Evolutionary conservation across 2,329 filamentous ascomycete species (phyloP).

Genomic region (Metarhizium rileyi): DNA sequence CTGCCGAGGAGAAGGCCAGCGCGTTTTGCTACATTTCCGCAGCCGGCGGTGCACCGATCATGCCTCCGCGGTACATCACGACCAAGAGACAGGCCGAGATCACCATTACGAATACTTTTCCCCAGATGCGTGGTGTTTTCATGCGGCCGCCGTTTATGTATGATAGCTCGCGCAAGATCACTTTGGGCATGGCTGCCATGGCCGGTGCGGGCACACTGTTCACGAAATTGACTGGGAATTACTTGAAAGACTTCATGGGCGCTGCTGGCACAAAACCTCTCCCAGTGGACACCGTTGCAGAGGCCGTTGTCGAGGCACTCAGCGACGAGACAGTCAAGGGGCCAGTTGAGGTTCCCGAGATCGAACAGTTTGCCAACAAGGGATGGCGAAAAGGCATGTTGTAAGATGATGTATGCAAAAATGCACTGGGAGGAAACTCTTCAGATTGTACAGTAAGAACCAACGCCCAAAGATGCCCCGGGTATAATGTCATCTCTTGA

Average conservation of each 20-base stretch:
- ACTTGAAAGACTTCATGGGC: constrained; percentile 68
- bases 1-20: constrained; percentile 50
- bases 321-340: constrained; percentile 64
- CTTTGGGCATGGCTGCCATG: constrained; percentile 72
- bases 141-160: constrained; percentile 83
- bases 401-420: constrained; percentile 31
- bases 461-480: constrained; percentile 2
- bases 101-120: constrained; percentile 62
- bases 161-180: constrained; percentile 71
- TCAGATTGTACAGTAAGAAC: constrained; percentile 23
- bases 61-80: constrained; percentile 76
- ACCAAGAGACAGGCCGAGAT: constrained; percentile 89
- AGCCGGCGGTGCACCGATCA: constrained; percentile 71
- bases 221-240: constrained; percentile 67
- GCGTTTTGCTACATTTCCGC: constrained; percentile 86
- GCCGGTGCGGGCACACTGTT: constrained; percentile 66
- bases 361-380: constrained; percentile 71
- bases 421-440: constrained; percentile 6
- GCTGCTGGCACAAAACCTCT: constrained; percentile 77
- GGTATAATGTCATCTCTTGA: constrained; percentile 8
- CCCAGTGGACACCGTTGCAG: constrained; percentile 76
- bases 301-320: constrained; percentile 82
- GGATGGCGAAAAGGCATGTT: constrained; percentile 89
- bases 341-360: constrained; percentile 65
- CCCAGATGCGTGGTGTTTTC: constrained; percentile 69